A percentile compares a stretch with the other conserved stretches of the same genome.
Conservation (phyloP, 1,284 basidiomycete species). For the Apiotrichum gracile region DNA sequence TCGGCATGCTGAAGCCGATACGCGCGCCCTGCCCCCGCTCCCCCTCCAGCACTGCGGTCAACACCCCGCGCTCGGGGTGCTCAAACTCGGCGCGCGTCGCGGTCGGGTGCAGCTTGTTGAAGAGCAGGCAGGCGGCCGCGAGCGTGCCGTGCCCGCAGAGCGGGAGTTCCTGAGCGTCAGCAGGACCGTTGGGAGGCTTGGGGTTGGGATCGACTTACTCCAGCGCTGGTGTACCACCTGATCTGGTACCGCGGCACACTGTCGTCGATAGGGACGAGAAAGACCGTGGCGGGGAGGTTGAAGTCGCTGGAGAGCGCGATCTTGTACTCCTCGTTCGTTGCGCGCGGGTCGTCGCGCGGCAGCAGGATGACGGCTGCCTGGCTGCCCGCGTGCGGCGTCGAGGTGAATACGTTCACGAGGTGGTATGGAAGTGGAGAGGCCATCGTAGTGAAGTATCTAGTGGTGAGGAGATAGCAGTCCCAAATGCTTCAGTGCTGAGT, state of each 20-base stretch:
- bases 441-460: not conserved
- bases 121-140: conserved; percentile 26
- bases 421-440: conserved; percentile 17
- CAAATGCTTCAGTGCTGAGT: too few relatives aligned
- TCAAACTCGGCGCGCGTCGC: conserved; percentile 18
- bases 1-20: conserved; percentile 71
- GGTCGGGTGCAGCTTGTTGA: conserved; percentile 19
- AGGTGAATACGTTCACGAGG: conserved; percentile 34
- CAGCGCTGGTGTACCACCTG: conserved; percentile 37
- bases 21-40: conserved; percentile 8
- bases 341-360: conserved; percentile 15
- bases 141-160: conserved; percentile 42
- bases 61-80: conserved; percentile 24
- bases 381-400: conserved; percentile 31
- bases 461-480: too few relatives aligned
- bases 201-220: conserved; percentile 12
- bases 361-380: conserved; percentile 39
- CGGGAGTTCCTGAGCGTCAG: conserved; percentile 23
- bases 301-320: conserved; percentile 28
- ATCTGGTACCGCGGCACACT: conserved; percentile 24
- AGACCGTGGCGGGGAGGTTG: conserved; percentile 36
- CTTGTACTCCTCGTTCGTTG: conserved; percentile 25
- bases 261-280: conserved; percentile 15
- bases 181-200: too few relatives aligned
- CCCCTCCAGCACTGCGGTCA: conserved; percentile 19